Conservation (phyloP, 768 basidiomycete genomes). For the Mycena galericulata region DNA sequence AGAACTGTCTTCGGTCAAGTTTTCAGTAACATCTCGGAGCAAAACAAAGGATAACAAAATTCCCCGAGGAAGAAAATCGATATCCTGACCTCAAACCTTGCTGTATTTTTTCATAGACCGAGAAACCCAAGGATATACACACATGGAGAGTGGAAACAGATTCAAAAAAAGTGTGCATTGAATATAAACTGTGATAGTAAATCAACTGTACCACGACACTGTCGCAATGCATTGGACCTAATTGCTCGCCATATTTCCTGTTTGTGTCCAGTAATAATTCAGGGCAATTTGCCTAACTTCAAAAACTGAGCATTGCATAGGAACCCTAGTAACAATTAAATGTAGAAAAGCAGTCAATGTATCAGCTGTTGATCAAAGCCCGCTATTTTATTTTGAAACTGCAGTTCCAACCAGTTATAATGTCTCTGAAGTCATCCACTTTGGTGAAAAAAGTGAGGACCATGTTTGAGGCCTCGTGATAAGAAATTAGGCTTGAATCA, state of each 20-base stretch:
- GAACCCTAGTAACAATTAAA: constrained; percentile 1
- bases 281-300: background rate
- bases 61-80: too few relatives aligned
- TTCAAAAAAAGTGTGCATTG: background rate
- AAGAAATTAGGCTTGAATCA: background rate
- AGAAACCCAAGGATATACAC: too few relatives aligned
- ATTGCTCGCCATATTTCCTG: background rate
- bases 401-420: background rate
- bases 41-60: too few relatives aligned
- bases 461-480: background rate
- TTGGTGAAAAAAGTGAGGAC: background rate
- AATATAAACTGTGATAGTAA: background rate
- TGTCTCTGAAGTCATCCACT: background rate
- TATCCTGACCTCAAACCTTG: too few relatives aligned
- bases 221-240: background rate
- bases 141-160: too few relatives aligned
- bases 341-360: background rate
- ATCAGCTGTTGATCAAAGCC: background rate
- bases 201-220: background rate
- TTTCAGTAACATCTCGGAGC: too few relatives aligned
- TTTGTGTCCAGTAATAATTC: background rate
- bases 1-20: too few relatives aligned
- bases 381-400: constrained; percentile 1
- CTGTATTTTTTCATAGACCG: too few relatives aligned
- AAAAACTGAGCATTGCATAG: background rate